phyloP scores from a whole-genome alignment of 495 filamentous ascomycete genomes.

The Neurospora discreta region DNA sequence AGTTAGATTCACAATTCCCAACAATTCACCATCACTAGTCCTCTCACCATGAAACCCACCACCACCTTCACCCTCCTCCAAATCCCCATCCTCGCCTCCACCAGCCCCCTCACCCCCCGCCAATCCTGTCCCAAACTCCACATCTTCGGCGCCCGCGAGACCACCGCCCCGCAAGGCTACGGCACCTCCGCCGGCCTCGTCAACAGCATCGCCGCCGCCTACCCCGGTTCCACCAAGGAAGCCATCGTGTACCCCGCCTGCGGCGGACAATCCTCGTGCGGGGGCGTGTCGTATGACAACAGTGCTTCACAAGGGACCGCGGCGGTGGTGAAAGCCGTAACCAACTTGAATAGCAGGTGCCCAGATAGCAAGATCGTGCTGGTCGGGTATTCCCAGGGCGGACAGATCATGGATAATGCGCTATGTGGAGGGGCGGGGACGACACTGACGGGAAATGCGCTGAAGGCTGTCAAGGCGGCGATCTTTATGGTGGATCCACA shows the following conservation, averaged over 20 bases:
- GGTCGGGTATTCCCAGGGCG: constrained; percentile 54
- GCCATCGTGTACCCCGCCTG: constrained; percentile 51
- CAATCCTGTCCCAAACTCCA: constrained; percentile 43
- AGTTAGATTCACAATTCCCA: too few species aligned
- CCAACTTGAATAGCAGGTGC: constrained; percentile 39
- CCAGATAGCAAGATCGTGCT: constrained; percentile 48
- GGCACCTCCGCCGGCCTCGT: constrained; percentile 43
- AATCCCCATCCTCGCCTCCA: constrained; percentile 12
- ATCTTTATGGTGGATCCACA: constrained; percentile 56
- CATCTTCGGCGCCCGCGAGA: constrained; percentile 56
- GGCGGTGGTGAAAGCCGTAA: constrained; percentile 47
- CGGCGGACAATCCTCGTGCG: constrained; percentile 39
- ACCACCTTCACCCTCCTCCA: constrained; percentile 12
- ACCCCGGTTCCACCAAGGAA: constrained; percentile 43
- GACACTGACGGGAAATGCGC: constrained; percentile 35
- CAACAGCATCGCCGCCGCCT: constrained; percentile 39
- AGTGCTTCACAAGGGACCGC: constrained; percentile 41
- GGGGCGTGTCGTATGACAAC: constrained; percentile 41
- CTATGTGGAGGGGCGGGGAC: constrained; percentile 48
- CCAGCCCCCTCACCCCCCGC: constrained; percentile 15
- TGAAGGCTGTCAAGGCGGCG: constrained; percentile 38
- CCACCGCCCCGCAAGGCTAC: constrained; percentile 44
- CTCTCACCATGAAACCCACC: constrained; percentile 16
- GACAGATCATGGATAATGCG: constrained; percentile 53
- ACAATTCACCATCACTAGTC: not conserved